phyloP scores from a whole-genome alignment of 2,329 filamentous ascomycete species.

The Amauroascus niger region DNA sequence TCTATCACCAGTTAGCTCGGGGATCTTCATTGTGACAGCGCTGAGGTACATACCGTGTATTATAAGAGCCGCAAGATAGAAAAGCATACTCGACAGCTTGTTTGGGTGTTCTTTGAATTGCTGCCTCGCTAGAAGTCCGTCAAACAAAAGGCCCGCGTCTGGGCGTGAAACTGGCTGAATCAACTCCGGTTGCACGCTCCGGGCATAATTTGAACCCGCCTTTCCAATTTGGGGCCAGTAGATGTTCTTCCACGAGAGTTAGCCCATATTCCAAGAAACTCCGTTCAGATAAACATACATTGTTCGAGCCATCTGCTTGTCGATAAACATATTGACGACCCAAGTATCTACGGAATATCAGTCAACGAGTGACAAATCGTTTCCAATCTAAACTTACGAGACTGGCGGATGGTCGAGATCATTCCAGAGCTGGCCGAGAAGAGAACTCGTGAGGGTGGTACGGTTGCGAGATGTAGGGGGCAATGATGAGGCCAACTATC shows the following conservation, averaged over 20 bases:
- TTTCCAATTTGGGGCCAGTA: conserved; percentile 20
- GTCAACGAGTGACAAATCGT: conserved; percentile 27
- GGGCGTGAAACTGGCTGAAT: conserved; percentile 18
- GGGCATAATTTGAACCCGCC: conserved; percentile 24
- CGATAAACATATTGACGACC: conserved; percentile 27
- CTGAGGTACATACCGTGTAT: conserved; percentile 36
- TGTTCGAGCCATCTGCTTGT: conserved; percentile 24
- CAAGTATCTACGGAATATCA: conserved; percentile 41
- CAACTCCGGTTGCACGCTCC: conserved; percentile 19
- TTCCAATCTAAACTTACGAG: conserved; percentile 23
- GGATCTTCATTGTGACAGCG: background rate
- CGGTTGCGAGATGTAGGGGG: conserved; percentile 21
- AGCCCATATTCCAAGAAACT: background rate
- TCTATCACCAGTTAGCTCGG: conserved; percentile 27
- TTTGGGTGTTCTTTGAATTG: conserved; percentile 31
- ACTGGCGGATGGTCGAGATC: conserved; percentile 28
- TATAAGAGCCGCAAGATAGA: conserved; percentile 45
- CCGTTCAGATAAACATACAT: conserved; percentile 13
- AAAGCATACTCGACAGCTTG: conserved; percentile 40
- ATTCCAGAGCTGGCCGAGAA: conserved; percentile 26
- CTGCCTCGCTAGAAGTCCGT: conserved; percentile 17
- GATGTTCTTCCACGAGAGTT: conserved; percentile 16
- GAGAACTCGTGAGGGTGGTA: conserved; percentile 20
- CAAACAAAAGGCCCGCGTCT: conserved; percentile 23
- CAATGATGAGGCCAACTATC: conserved; percentile 24